phyloP scores from a whole-genome alignment of 768 basidiomycete genomes.

The Boletus sp. region DNA sequence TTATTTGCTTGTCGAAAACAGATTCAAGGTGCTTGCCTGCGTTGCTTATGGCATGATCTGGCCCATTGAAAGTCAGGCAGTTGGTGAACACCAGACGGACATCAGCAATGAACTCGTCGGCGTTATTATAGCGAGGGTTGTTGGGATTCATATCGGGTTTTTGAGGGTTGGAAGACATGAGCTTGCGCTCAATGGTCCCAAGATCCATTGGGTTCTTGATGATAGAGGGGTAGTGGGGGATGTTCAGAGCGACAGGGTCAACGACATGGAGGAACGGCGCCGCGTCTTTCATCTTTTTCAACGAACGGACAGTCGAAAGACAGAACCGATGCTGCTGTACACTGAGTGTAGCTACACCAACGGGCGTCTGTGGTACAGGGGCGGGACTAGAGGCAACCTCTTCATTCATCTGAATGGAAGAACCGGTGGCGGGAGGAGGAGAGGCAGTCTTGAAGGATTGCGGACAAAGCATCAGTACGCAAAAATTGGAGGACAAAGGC shows the following conservation, averaged over 20 bases:
- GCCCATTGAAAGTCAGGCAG: conserved; percentile 89
- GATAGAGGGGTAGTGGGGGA: conserved; percentile 86
- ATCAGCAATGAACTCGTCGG: conserved; percentile 82
- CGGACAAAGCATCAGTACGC: conserved; percentile 49
- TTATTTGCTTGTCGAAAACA: conserved; percentile 85
- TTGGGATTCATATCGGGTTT: conserved; percentile 69
- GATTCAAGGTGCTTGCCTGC: conserved; percentile 83
- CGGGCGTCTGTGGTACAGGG: conserved; percentile 1
- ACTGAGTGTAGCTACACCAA: conserved; percentile 47
- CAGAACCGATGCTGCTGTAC: conserved; percentile 77
- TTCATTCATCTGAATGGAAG: conserved; percentile 33
- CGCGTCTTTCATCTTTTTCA: conserved; percentile 88
- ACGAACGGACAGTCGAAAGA: conserved; percentile 66
- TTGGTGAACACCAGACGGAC: conserved; percentile 89
- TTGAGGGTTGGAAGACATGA: conserved; percentile 71
- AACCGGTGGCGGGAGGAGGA: conserved; percentile 63
- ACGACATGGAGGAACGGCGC: conserved; percentile 83
- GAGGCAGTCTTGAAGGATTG: conserved; percentile 59
- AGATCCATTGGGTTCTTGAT: conserved; percentile 95
- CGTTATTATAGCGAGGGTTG: conserved; percentile 74
- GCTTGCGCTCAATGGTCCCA: conserved; percentile 86
- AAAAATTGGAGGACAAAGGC: conserved; percentile 46
- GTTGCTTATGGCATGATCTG: conserved; percentile 74
- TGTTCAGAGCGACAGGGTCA: conserved; percentile 76
- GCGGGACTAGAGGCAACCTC: conserved; percentile 19